Percentiles rank a stretch among this genome's conserved stretches.
Evolutionary conservation across 2,329 filamentous ascomycete species (phyloP).

Genomic region (Neopestalotiopsis sp.): DNA sequence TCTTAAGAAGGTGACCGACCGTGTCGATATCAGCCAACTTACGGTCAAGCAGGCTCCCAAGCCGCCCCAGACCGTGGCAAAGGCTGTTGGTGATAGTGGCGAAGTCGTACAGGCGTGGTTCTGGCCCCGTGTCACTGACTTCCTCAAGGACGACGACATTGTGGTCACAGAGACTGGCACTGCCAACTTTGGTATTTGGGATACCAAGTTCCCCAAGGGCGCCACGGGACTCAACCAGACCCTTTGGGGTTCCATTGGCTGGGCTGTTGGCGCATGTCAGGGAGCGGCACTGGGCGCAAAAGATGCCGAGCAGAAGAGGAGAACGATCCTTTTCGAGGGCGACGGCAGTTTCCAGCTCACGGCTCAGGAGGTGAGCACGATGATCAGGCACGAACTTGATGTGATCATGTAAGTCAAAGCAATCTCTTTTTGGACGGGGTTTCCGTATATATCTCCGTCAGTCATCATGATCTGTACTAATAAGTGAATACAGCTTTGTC

Average conservation of each 20-base stretch:
- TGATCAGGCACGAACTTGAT: slow-evolving; percentile 76
- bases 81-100: slow-evolving; percentile 45
- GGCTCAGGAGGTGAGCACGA: slow-evolving; percentile 82
- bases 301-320: slow-evolving; percentile 58
- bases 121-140: slow-evolving; percentile 78
- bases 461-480: background rate
- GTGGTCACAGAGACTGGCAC: slow-evolving; percentile 89
- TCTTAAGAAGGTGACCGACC: slow-evolving; percentile 70
- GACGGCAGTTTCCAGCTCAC: slow-evolving; percentile 89
- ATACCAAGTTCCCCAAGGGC: slow-evolving; percentile 77
- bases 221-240: slow-evolving; percentile 84
- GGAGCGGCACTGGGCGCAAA: slow-evolving; percentile 76
- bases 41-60: slow-evolving; percentile 57
- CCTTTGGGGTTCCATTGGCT: slow-evolving; percentile 72
- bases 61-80: slow-evolving; percentile 50
- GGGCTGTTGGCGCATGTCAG: slow-evolving; percentile 64
- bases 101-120: slow-evolving; percentile 75
- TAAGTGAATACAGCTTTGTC: slow-evolving; percentile 63
- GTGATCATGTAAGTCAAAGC: slow-evolving; percentile 71
- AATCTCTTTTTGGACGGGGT: too few relatives aligned
- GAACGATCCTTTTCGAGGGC: slow-evolving; percentile 86
- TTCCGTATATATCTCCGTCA: background rate
- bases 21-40: slow-evolving; percentile 63
- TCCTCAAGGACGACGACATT: slow-evolving; percentile 75
- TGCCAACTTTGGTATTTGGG: slow-evolving; percentile 86